Percentiles rank a stretch among this genome's conserved stretches.
Evolutionary conservation across 192 early-diverging fungal genomes (phyloP).

Genomic region (Paraglomus brasilianum): DNA sequence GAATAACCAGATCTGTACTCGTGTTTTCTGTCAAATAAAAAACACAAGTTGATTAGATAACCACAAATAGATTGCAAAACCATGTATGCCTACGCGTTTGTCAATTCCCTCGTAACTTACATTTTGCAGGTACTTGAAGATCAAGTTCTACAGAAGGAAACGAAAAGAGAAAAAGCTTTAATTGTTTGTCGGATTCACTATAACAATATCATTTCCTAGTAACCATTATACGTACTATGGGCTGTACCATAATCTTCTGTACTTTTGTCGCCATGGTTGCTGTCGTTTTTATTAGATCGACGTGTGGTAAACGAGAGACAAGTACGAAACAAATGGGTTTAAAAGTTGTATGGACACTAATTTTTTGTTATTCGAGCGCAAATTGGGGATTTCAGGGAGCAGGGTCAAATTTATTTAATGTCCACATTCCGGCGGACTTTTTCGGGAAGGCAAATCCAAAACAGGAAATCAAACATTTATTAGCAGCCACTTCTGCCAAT

Average conservation of each 20-base stretch:
- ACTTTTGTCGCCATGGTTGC: slow-evolving; percentile 62
- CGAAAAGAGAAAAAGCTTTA: background rate
- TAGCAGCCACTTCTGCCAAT: too few relatives aligned
- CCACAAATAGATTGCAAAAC: background rate
- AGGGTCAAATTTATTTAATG: too few relatives aligned
- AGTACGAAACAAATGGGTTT: too few relatives aligned
- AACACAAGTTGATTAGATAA: background rate
- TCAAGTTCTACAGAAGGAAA: slow-evolving; percentile 70
- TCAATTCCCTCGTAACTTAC: slow-evolving; percentile 44
- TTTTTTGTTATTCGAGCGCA: too few relatives aligned
- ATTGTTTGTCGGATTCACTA: background rate
- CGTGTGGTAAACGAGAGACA: too few relatives aligned
- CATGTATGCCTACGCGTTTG: background rate
- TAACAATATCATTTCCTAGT: background rate
- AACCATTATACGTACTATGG: slow-evolving; percentile 54
- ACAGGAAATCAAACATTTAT: too few relatives aligned
- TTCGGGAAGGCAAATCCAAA: too few relatives aligned
- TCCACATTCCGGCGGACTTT: too few relatives aligned
- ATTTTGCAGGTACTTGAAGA: slow-evolving; percentile 94
- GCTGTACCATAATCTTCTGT: slow-evolving; percentile 80
- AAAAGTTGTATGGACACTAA: too few relatives aligned
- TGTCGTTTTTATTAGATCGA: too few relatives aligned
- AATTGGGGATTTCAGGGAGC: too few relatives aligned
- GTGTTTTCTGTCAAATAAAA: slow-evolving; percentile 62
- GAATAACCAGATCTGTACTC: slow-evolving; percentile 94